These are phyloP conservation scores for Fallopia convolvulus DNA, from an alignment of 148 eudicot genomes.

Conservation along the genomic window DNA sequence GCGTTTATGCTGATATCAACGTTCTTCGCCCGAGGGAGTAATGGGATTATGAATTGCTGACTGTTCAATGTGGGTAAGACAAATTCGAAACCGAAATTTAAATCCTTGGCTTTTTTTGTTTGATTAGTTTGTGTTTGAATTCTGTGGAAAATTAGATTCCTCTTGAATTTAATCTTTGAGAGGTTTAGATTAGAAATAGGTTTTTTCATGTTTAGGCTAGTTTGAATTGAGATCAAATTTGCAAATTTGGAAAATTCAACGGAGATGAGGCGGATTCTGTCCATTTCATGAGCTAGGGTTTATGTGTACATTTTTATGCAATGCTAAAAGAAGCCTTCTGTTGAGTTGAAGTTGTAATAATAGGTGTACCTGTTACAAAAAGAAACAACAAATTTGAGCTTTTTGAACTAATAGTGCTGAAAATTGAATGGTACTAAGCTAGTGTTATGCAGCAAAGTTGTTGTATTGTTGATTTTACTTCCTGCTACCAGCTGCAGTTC, in stretches of 20 bases:
- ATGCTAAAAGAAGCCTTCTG: no score
- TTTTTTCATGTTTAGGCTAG: background rate
- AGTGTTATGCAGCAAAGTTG: no score
- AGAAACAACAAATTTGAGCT: no score
- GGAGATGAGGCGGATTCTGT: background rate
- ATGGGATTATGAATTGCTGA: slow-evolving; percentile 84
- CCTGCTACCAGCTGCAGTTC: background rate
- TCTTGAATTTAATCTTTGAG: no score
- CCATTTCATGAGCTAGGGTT: slow-evolving; percentile 9
- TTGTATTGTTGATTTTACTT: background rate
- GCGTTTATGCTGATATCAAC: slow-evolving; percentile 81
- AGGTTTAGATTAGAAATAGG: background rate
- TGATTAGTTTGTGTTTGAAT: background rate
- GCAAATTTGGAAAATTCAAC: background rate
- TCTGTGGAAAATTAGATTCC: background rate
- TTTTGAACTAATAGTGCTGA: no score
- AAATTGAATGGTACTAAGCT: no score
- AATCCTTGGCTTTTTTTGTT: background rate
- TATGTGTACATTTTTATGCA: no score
- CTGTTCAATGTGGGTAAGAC: slow-evolving; percentile 88
- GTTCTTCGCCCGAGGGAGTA: slow-evolving; percentile 82
- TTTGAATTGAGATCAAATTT: background rate
- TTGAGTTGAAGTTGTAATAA: no score
- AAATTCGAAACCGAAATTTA: background rate
- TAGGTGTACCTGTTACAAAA: no score